Base-by-base conservation (phyloP, 129 eudicot species). In the Silybum marianum region DNA sequence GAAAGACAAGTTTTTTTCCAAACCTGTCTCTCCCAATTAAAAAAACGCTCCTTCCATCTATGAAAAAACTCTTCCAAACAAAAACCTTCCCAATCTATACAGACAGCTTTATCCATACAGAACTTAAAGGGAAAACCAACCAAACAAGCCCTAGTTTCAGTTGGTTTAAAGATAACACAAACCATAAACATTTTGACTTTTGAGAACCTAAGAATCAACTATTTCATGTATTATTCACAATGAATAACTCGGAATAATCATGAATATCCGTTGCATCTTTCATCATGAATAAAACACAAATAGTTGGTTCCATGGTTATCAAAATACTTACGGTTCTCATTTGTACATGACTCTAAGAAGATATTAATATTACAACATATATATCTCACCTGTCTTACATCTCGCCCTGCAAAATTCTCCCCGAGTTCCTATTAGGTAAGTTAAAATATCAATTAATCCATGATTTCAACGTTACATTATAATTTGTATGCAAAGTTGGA, bases 371-470 rank as follows among this genome's bases (percentile, higher is more conserved):
- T 10, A 21, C 0, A 32, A 38, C 26, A 25, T n/a, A 24, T 48
- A 69, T 28, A 34, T 67, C 75, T 73, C 83, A 90, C 97, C 95
- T 91, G 85, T 81, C 95, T 84, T 28, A 87, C 97, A 34, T 91
- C 97, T 70, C 85, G 90, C 28, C 77, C 88, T 13, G 74, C 80
- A 69, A 85, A 77, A 78, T 88, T 80, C 21, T 75, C 93, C 69
- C 69, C 84, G 9, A 76, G 82, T 63, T 88, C 93, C 95, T 94
- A 80, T 44, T 23, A 63, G 71, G 66, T 1, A 82, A 79, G 28
- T 82, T 22, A 36, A 25, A 67, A 25, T 3, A 46, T 79, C 21
- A 48, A 71, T 40, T 8, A 83, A 36, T 10, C 14, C 71, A 0
- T 19, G 18, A n/a, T 63, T 9, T 25, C 48, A 40, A 80, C 14